Percentiles rank a stretch among this genome's conserved stretches.
Evolutionary conservation across 305 asterid genomes (phyloP).

Genomic region (Withania somnifera): DNA sequence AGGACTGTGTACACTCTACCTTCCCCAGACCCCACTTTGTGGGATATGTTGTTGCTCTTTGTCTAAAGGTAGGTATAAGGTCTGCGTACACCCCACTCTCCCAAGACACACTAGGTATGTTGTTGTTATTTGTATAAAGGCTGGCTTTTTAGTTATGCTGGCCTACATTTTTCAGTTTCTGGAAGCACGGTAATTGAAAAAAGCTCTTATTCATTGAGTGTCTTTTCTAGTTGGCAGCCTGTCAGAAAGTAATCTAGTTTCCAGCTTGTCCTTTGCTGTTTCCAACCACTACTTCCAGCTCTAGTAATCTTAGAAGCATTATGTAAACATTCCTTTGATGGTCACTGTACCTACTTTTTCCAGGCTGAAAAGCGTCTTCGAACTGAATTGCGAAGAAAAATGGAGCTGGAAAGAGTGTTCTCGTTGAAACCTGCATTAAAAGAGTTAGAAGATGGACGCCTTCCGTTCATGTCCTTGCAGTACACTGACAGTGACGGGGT

Average conservation of each 20-base stretch:
- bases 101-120: not conserved
- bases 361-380: slow-evolving; percentile 78
- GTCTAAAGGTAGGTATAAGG: not conserved
- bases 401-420: slow-evolving; percentile 73
- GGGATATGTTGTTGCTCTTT: too few species aligned
- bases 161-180: not conserved
- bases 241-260: not conserved
- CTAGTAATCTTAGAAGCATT: not conserved
- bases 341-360: slow-evolving; percentile 7
- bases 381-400: slow-evolving; percentile 57
- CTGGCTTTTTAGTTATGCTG: not conserved
- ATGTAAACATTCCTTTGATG: not conserved
- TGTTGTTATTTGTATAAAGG: not conserved
- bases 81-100: not conserved
- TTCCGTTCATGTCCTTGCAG: slow-evolving; percentile 78
- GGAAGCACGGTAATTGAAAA: not conserved
- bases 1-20: too few species aligned
- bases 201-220: not conserved
- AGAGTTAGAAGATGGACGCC: slow-evolving; percentile 62
- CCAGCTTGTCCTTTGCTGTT: not conserved
- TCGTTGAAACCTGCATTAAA: slow-evolving; percentile 69
- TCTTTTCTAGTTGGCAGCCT: not conserved
- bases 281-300: not conserved
- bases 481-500: slow-evolving; percentile 67
- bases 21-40: too few species aligned